Base-by-base conservation (phyloP, 352 stramenopile genomes). In the Phytophthora chlamydospora region DNA sequence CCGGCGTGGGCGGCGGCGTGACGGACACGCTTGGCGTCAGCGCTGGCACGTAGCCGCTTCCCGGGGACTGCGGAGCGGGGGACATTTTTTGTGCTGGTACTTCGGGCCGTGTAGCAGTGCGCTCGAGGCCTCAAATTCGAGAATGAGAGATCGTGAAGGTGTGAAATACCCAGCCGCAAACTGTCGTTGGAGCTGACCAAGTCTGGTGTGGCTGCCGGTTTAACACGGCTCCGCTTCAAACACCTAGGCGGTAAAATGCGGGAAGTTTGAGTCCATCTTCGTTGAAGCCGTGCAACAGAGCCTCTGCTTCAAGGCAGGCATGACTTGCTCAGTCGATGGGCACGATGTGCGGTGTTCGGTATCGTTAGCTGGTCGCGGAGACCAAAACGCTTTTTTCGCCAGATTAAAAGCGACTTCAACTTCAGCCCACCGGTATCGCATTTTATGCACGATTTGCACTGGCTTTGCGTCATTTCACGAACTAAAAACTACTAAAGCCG, bases 11-110 rank as follows among this genome's bases (percentile, higher is more conserved):
- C 0, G 49, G 49, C 6, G 49, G 49, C 10, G 54, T 13, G 16
- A 45, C 66, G 29, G 49, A 27, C 29, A 70, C 62, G 16, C 7
- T 55, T 9, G 62, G 62, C 12, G 62, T 70, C 47, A 70, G 24
- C 17, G 62, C 55, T 61, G 62, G 62, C n/a, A 70, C 62, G 48
- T 70, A 70, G 47, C 62, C 55, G 21, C 44, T 61, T 35, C 41
- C 48, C 29, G 62, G 62, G 5, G 62, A 70, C 41, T 66, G 40
- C 19, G 47, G 54, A 16, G 60, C 54, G 39, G 46, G 17, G 5
- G 55, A 16, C 62, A 70, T 70, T 31, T 38, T n/a, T n/a, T n/a
- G n/a, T n/a, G n/a, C n/a, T n/a, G n/a, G n/a, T n/a, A n/a, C n/a
- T n/a, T n/a, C n/a, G n/a, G n/a, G n/a, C n/a, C n/a, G n/a, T n/a